These are phyloP conservation scores for Hypoxylon sp. DNA, from an alignment of 2,329 filamentous ascomycete genomes.

Conservation along the genomic window DNA sequence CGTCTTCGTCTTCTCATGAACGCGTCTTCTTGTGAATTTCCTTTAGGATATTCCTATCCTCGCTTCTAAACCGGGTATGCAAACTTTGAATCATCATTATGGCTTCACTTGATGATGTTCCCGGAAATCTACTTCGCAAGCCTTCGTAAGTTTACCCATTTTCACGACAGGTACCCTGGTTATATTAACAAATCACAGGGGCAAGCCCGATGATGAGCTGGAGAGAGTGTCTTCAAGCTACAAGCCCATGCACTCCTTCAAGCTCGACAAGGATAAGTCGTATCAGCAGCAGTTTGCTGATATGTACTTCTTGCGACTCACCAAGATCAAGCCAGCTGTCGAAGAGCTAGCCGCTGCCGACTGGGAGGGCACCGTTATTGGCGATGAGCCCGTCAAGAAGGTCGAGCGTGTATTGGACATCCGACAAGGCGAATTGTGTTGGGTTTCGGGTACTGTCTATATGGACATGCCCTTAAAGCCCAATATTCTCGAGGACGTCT, in stretches of 20 bases:
- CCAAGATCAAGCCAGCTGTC: conserved; percentile 84
- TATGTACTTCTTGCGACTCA: conserved; percentile 94
- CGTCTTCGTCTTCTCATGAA: conserved; percentile 38
- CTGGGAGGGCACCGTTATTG: conserved; percentile 82
- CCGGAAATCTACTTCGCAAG: conserved; percentile 55
- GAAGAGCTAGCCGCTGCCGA: conserved; percentile 76
- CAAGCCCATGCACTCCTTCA: conserved; percentile 78
- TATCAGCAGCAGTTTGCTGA: conserved; percentile 97
- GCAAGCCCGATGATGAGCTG: conserved; percentile 51
- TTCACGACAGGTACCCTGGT: background rate
- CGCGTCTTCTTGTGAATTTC: conserved; percentile 24
- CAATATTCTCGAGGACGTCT: conserved; percentile 93
- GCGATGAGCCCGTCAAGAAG: conserved; percentile 74
- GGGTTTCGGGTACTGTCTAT: conserved; percentile 93
- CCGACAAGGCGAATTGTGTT: conserved; percentile 92
- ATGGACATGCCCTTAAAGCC: conserved; percentile 98
- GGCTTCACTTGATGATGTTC: conserved; percentile 55
- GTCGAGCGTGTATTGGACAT: conserved; percentile 95
- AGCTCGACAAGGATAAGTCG: conserved; percentile 73
- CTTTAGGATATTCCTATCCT: conserved; percentile 4
- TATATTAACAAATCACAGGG: conserved; percentile 45
- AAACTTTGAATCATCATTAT: conserved; percentile 44
- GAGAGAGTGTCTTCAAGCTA: conserved; percentile 69
- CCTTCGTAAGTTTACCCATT: conserved; percentile 55
- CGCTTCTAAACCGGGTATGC: conserved; percentile 7